phyloP scores from a whole-genome alignment of 768 basidiomycete species.

The Pholiota microspora region DNA sequence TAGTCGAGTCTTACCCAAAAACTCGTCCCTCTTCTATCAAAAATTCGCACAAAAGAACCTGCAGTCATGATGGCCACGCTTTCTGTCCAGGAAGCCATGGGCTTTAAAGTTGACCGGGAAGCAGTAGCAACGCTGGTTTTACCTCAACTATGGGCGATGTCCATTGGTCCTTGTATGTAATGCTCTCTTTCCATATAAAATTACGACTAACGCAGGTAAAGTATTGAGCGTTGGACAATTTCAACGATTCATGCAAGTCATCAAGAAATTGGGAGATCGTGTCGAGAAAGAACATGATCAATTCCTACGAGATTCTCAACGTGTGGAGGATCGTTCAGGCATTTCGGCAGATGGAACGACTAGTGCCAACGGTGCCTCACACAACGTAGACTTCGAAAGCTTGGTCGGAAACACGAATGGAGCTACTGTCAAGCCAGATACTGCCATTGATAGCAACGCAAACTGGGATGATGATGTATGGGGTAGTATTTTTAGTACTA shows the following conservation, averaged over 20 bases:
- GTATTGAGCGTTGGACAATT: conserved; percentile 88
- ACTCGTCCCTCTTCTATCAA: conserved; percentile 89
- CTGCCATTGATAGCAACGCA: conserved; percentile 31
- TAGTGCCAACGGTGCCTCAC: conserved; percentile 32
- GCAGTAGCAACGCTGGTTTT: conserved; percentile 87
- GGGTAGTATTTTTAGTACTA: conserved; percentile 68
- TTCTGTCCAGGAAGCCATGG: conserved; percentile 94
- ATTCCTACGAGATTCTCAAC: conserved; percentile 89
- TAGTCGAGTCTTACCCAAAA: conserved; percentile 90
- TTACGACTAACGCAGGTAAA: conserved; percentile 23
- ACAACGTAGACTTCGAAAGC: conserved; percentile 74
- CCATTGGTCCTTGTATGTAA: conserved; percentile 84
- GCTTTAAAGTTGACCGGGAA: conserved; percentile 89
- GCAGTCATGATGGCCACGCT: conserved; percentile 92
- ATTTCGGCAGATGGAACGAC: conserved; percentile 46
- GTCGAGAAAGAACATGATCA: conserved; percentile 93
- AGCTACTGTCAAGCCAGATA: conserved; percentile 45
- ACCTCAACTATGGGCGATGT: conserved; percentile 96
- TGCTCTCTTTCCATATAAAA: neutral
- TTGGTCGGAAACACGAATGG: conserved; percentile 65
- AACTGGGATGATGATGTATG: conserved; percentile 85
- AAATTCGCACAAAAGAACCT: conserved; percentile 95
- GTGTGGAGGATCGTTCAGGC: conserved; percentile 77
- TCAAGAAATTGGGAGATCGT: conserved; percentile 73
- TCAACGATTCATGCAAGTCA: conserved; percentile 86